Conservation (phyloP, 108 stramenopile species). For the Nitzschia putrida region DNA sequence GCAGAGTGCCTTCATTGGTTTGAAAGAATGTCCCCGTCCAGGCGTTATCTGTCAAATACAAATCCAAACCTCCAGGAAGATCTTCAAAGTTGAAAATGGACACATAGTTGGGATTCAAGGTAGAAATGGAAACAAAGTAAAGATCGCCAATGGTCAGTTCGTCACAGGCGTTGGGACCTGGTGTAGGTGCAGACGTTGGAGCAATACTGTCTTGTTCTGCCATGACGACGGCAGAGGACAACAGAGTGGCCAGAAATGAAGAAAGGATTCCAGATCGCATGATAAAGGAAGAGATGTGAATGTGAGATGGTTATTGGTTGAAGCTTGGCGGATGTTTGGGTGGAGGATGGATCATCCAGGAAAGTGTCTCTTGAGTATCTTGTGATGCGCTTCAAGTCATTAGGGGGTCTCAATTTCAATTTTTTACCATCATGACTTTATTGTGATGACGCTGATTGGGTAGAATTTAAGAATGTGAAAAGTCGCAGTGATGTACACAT, state of each 20-base stretch:
- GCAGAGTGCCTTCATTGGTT: slow-evolving; percentile 41
- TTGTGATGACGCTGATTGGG: too few relatives aligned
- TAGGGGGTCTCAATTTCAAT: too few relatives aligned
- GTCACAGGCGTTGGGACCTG: slow-evolving; percentile 22
- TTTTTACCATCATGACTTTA: too few relatives aligned
- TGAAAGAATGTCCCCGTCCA: slow-evolving; percentile 43
- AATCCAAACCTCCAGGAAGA: slow-evolving; percentile 35
- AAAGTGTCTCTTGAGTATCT: too few relatives aligned
- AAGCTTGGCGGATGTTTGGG: too few relatives aligned
- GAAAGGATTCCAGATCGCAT: not conserved
- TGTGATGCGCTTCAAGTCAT: too few relatives aligned
- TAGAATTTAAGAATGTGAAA: too few relatives aligned
- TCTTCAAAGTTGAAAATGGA: slow-evolving; percentile 44
- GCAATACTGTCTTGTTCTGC: not conserved
- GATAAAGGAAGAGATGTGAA: too few relatives aligned
- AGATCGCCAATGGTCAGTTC: slow-evolving; percentile 20
- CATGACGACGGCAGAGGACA: not conserved
- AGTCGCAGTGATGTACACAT: too few relatives aligned
- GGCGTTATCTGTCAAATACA: slow-evolving; percentile 61
- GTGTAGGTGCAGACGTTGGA: not conserved
- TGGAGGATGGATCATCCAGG: too few relatives aligned
- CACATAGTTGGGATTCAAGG: slow-evolving; percentile 41
- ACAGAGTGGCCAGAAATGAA: not conserved
- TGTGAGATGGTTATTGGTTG: too few relatives aligned
- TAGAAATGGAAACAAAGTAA: slow-evolving; percentile 13